These are phyloP conservation scores for Fusarium sp. DNA, from an alignment of 2,329 filamentous ascomycete genomes.

Conservation along the genomic window DNA sequence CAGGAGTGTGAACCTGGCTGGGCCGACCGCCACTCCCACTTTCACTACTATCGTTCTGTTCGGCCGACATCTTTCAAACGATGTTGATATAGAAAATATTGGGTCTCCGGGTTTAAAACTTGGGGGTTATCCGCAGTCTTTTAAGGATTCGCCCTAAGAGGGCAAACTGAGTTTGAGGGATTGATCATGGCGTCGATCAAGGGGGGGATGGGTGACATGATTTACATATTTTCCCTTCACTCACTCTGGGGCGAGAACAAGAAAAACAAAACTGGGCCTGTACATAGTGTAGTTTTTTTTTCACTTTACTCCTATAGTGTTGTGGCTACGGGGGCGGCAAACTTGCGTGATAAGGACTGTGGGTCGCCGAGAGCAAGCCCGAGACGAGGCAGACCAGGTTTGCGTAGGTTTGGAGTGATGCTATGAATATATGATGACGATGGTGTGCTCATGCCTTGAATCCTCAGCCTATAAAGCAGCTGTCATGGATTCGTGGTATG, in stretches of 20 bases:
- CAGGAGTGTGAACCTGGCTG: constrained; percentile 51
- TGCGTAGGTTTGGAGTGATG: constrained; percentile 13
- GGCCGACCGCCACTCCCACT: constrained; percentile 39
- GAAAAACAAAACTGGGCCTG: constrained; percentile 49
- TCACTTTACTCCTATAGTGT: constrained; percentile 4
- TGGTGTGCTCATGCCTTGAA: constrained; percentile 29
- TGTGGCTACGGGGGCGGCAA: constrained; percentile 36
- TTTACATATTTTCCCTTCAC: constrained; percentile 27
- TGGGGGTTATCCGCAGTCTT: constrained; percentile 1
- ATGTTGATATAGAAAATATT: constrained; percentile 4
- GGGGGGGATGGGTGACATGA: constrained; percentile 34
- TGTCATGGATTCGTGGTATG: constrained; percentile 27
- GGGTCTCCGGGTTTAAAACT: constrained; percentile 13
- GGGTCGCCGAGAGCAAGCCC: constrained; percentile 51
- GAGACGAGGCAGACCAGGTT: constrained; percentile 43
- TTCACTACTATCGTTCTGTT: constrained; percentile 47
- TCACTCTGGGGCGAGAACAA: constrained; percentile 43
- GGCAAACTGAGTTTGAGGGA: constrained; percentile 36
- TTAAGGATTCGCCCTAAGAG: constrained; percentile 30
- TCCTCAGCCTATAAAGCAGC: constrained; percentile 6
- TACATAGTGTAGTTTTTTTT: constrained; percentile 29
- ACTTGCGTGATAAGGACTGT: constrained; percentile 48
- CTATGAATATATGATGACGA: constrained; percentile 36
- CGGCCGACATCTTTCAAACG: constrained; percentile 37
- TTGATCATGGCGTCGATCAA: constrained; percentile 42